These are phyloP conservation scores for Pulveroboletus ravenelii DNA, from an alignment of 768 basidiomycete species.

Conservation along the genomic window DNA sequence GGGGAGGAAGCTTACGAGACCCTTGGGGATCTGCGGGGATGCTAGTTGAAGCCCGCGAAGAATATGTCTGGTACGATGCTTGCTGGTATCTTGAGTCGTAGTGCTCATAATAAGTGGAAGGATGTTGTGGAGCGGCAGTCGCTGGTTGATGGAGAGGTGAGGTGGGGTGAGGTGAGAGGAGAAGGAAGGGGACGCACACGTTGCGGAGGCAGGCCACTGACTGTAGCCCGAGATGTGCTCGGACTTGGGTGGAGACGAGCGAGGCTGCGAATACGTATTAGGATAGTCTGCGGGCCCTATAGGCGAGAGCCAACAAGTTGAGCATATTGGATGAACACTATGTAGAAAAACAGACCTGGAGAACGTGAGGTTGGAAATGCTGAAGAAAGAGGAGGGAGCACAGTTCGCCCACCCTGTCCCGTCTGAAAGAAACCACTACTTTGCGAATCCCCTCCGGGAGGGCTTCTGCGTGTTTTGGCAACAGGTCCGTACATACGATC, in stretches of 20 bases:
- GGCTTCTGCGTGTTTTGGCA: constrained; percentile 58
- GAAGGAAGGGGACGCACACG: constrained; percentile 31
- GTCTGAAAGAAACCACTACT: constrained; percentile 64
- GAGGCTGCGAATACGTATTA: constrained; percentile 59
- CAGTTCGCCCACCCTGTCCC: constrained; percentile 86
- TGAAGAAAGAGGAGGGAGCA: constrained; percentile 81
- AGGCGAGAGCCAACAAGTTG: constrained; percentile 51
- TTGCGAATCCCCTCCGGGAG: constrained; percentile 60
- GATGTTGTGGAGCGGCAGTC: constrained; percentile 44
- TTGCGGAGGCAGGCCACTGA: constrained; percentile 35
- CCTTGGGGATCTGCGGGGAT: constrained; percentile 45
- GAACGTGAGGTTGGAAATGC: constrained; percentile 85
- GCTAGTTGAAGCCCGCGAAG: constrained; percentile 46
- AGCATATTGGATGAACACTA: constrained; percentile 52
- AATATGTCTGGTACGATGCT: constrained; percentile 41
- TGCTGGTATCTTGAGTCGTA: constrained; percentile 48
- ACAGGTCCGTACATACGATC: constrained; percentile 66
- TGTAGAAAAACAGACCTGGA: constrained; percentile 76
- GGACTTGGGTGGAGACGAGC: constrained; percentile 56
- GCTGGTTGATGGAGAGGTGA: constrained; percentile 11
- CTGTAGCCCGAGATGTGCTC: constrained; percentile 52
- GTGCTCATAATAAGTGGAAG: constrained; percentile 51
- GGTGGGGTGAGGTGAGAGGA: not conserved
- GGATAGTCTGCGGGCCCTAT: constrained; percentile 57
- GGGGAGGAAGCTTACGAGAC: constrained; percentile 56